Percentiles rank a stretch among this genome's conserved stretches.
Conservation (phyloP, 1,139 yeast genomes). For the Hyphopichia khmerensis region DNA sequence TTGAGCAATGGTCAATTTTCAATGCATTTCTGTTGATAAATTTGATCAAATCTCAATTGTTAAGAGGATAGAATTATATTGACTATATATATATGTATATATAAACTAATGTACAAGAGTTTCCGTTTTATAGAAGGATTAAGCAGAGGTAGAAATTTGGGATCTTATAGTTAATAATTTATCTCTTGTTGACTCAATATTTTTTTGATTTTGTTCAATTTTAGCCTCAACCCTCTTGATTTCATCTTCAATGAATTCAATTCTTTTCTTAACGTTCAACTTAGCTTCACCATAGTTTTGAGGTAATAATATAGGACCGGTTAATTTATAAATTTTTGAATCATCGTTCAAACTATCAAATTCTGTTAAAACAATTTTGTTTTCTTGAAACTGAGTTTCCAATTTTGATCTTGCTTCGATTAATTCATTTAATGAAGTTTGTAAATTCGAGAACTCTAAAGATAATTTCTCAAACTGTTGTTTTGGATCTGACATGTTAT, state of each 20-base stretch:
- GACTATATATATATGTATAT: slow-evolving; percentile 1
- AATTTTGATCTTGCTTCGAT: slow-evolving; percentile 64
- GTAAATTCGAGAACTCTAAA: slow-evolving; percentile 36
- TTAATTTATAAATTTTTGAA: slow-evolving; percentile 79
- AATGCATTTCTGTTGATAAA: slow-evolving; percentile 67
- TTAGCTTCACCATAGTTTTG: slow-evolving; percentile 83
- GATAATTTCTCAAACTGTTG: slow-evolving; percentile 42
- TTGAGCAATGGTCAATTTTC: slow-evolving; percentile 76
- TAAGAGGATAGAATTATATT: slow-evolving; percentile 51
- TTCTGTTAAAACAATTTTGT: slow-evolving; percentile 85
- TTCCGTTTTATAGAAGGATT: background rate
- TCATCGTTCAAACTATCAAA: slow-evolving; percentile 58
- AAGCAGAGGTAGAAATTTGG: slow-evolving; percentile 10
- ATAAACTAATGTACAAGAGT: slow-evolving; percentile 1
- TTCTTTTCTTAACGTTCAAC: slow-evolving; percentile 78
- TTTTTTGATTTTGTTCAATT: slow-evolving; percentile 51
- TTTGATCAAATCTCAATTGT: slow-evolving; percentile 65
- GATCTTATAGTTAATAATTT: slow-evolving; percentile 46
- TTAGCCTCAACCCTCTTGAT: slow-evolving; percentile 66
- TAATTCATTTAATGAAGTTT: slow-evolving; percentile 41
- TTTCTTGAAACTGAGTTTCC: slow-evolving; percentile 85
- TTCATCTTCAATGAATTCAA: slow-evolving; percentile 81
- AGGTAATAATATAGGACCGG: slow-evolving; percentile 90
- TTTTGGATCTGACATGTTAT: slow-evolving; percentile 23
- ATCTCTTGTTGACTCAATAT: slow-evolving; percentile 49